Percentiles rank a stretch among this genome's conserved stretches.
phyloP scores from a whole-genome alignment of 164 flowering plant species.

The Stephania japonica region DNA sequence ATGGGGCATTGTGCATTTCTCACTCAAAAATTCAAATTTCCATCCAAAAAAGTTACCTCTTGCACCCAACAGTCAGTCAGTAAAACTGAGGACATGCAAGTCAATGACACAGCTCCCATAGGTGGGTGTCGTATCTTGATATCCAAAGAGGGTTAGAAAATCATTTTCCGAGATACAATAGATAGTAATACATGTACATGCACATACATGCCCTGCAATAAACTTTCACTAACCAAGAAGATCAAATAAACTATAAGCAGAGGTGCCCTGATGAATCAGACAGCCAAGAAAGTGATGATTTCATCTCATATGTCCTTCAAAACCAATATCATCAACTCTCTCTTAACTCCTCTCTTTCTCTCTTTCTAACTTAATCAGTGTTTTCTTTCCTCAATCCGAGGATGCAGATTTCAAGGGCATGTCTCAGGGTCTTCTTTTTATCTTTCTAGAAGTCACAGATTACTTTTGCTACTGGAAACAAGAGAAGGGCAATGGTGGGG shows the following conservation, averaged over 20 bases:
- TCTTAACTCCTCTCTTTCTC: too few relatives aligned
- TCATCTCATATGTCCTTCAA: not conserved
- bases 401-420: not conserved
- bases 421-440: not conserved
- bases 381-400: not conserved
- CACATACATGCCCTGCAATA: not conserved
- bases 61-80: too few relatives aligned
- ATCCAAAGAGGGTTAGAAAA: too few relatives aligned
- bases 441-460: not conserved
- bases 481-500: not conserved
- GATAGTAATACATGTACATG: not conserved
- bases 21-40: too few relatives aligned
- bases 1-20: too few relatives aligned
- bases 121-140: too few relatives aligned
- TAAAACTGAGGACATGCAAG: too few relatives aligned
- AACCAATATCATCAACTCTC: not conserved
- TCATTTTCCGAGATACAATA: too few relatives aligned
- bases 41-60: too few relatives aligned
- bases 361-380: not conserved
- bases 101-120: too few relatives aligned
- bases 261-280: not conserved
- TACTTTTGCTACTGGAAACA: not conserved
- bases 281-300: not conserved
- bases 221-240: not conserved
- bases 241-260: not conserved